These are phyloP conservation scores for Nyssa sinensis DNA, from an alignment of 148 eudicot genomes.

Conservation along the genomic window DNA sequence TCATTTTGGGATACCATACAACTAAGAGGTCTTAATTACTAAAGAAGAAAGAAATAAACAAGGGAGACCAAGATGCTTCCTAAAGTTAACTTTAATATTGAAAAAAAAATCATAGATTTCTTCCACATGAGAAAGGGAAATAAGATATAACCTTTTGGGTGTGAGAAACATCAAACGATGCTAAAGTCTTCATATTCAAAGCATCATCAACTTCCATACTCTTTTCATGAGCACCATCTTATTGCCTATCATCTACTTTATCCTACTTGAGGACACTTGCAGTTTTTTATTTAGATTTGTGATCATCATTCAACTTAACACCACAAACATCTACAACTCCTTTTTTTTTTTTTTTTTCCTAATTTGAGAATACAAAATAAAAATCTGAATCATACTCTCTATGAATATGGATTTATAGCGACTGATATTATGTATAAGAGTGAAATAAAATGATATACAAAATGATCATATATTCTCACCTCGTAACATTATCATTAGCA, in stretches of 20 bases:
- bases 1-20: neutral
- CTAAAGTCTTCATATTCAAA: constrained; percentile 29
- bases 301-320: constrained; percentile 32
- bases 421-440: neutral
- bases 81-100: neutral
- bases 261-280: constrained; percentile 21
- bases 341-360: constrained; percentile 49
- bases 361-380: constrained; percentile 15
- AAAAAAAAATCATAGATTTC: neutral
- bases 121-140: neutral
- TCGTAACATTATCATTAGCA: constrained; percentile 27
- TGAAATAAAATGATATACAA: neutral
- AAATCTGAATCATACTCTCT: neutral
- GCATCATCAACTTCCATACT: constrained; percentile 31
- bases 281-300: constrained; percentile 30
- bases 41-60: neutral
- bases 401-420: neutral
- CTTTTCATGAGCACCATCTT: constrained; percentile 17
- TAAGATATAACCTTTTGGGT: constrained; percentile 40
- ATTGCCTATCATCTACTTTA: constrained; percentile 13
- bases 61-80: constrained; percentile 9
- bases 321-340: constrained; percentile 29
- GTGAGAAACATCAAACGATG: constrained; percentile 29
- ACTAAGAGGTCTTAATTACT: neutral
- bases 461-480: constrained; percentile 37